Evolutionary conservation across 2,329 filamentous ascomycete species (phyloP), one percentile per base, ranked within the genome.

Genomic region (Ophiostoma ips): DNA sequence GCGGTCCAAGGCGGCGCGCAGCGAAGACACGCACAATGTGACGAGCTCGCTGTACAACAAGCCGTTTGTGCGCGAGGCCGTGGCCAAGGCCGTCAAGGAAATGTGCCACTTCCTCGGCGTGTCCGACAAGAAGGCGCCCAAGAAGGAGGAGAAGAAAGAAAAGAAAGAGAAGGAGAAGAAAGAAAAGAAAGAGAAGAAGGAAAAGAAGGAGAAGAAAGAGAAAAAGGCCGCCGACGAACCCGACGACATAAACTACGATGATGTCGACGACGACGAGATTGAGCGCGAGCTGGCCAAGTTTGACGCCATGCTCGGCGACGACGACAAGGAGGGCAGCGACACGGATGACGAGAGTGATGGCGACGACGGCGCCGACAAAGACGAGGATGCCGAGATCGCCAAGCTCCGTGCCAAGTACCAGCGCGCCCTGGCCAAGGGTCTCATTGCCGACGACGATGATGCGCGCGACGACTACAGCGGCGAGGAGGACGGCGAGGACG

Each of bases 11-110:
- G 71, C 72, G 3, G 64, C 72, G 1, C 60, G 78, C 3, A 66
- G 71, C 2, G 71, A 73, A 40, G 74, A 77, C 48, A 72, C 78
- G 24, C 76, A 79, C 57, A 79, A 79, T 58, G 75, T 80, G 48
- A 79, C 76, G 24, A 79, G 76, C 52, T 69, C 68, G 8, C 63
- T 80, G 3, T 78, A 71, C 59, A 77, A 74, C 52, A 65, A 69
- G 48, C 67, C 68, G 6, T 66, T 70, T 30, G 74, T 78, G 49
- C 71, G 69, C 55, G 66, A 71, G 46, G 67, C 68, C 3, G 62
- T 75, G 10, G 68, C 71, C 24, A 67, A 69, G 57, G 75, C 73
- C 1, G 56, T 77, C 13, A 63, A 64, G 50, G 68, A 64, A 28
- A 68, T 76, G 3, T 79, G 75, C 58, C 61, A 65, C 43, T 62